Conservation (phyloP, 129 eudicot genomes). For the Heracleum sosnowskyi region DNA sequence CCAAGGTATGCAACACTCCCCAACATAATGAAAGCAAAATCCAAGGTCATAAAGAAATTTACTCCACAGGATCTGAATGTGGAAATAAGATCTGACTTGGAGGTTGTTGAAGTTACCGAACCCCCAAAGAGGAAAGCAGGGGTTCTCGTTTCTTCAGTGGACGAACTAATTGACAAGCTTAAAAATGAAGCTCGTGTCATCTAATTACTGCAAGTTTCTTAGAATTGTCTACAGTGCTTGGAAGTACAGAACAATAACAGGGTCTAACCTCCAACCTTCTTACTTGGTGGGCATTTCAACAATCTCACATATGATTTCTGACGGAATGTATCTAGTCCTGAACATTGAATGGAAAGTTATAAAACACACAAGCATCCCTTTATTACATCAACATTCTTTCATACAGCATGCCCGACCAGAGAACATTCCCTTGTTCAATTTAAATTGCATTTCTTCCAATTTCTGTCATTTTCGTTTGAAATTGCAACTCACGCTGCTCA, state of each 20-base stretch:
- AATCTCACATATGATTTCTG: not conserved
- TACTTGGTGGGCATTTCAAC: not conserved
- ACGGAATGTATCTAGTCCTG: not conserved
- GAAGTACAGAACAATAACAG: not conserved
- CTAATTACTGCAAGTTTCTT: not conserved
- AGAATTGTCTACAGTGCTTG: not conserved
- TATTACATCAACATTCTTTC: not conserved
- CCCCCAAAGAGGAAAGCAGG: constrained; percentile 95
- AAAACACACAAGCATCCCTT: not conserved
- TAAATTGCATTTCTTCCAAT: too few species aligned
- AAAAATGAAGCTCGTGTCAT: constrained; percentile 79
- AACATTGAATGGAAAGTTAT: not conserved
- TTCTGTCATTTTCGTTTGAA: too few species aligned
- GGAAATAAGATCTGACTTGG: constrained; percentile 63
- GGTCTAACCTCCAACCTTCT: not conserved
- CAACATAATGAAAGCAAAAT: constrained; percentile 94
- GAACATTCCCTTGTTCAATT: not conserved
- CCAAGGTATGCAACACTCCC: constrained; percentile 97
- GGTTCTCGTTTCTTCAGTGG: constrained; percentile 75
- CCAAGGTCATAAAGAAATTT: constrained; percentile 68
- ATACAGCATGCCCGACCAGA: not conserved
- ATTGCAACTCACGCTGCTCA: too few species aligned
- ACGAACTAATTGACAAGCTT: constrained; percentile 76
- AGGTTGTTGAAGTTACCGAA: constrained; percentile 65
- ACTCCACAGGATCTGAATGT: constrained; percentile 68